Evolutionary conservation across 768 basidiomycete genomes (phyloP).

Genomic region (Rhizopogon vesiculosus): DNA sequence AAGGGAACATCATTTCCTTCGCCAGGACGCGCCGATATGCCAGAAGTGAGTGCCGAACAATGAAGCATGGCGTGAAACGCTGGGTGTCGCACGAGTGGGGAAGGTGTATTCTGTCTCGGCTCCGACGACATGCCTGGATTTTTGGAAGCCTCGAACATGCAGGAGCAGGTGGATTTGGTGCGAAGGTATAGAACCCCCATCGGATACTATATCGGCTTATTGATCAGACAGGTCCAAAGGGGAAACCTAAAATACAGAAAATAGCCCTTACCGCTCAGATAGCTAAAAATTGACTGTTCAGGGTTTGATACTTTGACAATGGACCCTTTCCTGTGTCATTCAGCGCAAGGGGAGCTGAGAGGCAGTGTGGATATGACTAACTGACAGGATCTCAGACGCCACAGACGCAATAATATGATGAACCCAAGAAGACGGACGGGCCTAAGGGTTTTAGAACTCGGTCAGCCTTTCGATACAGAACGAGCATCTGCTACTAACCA

Average conservation of each 20-base stretch:
- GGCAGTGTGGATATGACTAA: neutral
- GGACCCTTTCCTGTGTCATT: neutral
- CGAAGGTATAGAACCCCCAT: neutral
- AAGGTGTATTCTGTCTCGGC: constrained; percentile 1
- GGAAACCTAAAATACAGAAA: neutral
- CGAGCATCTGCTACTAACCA: neutral
- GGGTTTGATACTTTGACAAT: neutral
- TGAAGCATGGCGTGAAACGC: neutral
- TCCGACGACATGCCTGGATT: constrained; percentile 4
- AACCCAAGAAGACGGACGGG: neutral
- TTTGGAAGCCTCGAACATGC: neutral
- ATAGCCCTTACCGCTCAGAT: neutral
- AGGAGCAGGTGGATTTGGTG: neutral
- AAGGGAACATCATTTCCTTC: neutral
- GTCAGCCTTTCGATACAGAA: neutral
- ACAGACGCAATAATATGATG: neutral
- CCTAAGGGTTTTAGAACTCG: neutral
- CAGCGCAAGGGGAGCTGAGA: neutral
- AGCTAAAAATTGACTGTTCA: neutral
- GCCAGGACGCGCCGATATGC: neutral
- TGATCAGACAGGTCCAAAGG: neutral
- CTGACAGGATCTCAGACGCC: neutral
- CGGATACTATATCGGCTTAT: neutral
- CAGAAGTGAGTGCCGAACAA: neutral
- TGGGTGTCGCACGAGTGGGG: neutral